Evolutionary conservation across 192 early-diverging fungal species (phyloP).

Genomic region (Backusella macrospora): DNA sequence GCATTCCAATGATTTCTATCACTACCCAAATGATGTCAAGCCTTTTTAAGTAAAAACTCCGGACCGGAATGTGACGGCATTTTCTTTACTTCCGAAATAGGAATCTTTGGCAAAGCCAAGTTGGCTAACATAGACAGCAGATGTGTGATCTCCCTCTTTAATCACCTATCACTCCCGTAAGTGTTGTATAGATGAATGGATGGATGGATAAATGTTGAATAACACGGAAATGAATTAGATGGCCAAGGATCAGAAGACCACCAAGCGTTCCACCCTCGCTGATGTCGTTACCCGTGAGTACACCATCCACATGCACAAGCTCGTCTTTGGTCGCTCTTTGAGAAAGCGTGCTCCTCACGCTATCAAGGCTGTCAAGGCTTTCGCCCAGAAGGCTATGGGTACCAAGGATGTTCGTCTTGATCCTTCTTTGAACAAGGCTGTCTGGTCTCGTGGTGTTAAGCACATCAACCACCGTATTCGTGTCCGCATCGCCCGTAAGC

Average conservation of each 20-base stretch:
- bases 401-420: conserved; percentile 97
- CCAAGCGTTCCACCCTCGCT: conserved; percentile 79
- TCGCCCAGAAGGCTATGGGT: conserved; percentile 92
- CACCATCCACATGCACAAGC: conserved; percentile 99
- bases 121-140: background rate
- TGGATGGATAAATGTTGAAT: background rate
- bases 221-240: conserved; percentile 12
- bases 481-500: conserved; percentile 91
- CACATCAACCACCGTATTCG: conserved; percentile 93
- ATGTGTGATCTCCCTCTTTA: conserved; percentile 10
- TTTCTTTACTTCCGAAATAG: background rate
- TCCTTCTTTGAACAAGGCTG: conserved; percentile 90
- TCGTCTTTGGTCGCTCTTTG: conserved; percentile 80
- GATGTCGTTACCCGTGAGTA: conserved; percentile 97
- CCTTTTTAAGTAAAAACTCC: background rate
- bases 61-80: conserved; percentile 13
- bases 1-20: conserved; percentile 13
- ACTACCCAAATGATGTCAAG: background rate
- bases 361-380: conserved; percentile 90
- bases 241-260: conserved; percentile 36
- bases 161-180: conserved; percentile 5
- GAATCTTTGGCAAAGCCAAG: background rate
- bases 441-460: conserved; percentile 96
- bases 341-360: conserved; percentile 97
- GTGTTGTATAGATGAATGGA: background rate